Evolutionary conservation across 2,329 filamentous ascomycete species (phyloP).

Genomic region (Talaromyces pinophilus): DNA sequence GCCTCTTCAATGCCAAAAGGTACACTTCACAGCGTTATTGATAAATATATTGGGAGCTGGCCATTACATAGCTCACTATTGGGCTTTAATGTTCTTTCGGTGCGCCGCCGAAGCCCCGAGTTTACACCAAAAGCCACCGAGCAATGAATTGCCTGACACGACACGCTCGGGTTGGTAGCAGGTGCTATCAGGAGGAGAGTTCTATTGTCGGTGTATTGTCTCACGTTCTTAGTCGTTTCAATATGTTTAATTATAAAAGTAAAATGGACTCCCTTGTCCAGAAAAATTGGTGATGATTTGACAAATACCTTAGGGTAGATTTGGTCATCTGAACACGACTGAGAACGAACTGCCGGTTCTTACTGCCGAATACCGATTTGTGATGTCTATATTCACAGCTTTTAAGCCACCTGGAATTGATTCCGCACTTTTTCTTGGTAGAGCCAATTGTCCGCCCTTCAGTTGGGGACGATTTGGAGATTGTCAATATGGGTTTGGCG

Average conservation of each 20-base stretch:
- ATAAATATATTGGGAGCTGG: not conserved
- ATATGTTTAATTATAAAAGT: not conserved
- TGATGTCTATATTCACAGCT: not conserved
- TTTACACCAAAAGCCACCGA: not conserved
- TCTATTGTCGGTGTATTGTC: not conserved
- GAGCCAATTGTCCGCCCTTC: conserved; percentile 9
- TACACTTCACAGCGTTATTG: too few relatives aligned
- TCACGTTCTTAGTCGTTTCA: not conserved
- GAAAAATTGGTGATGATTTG: not conserved
- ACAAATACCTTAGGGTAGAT: not conserved
- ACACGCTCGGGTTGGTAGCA: not conserved
- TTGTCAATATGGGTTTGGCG: conserved; percentile 5
- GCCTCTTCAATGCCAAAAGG: too few relatives aligned
- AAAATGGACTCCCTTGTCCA: not conserved
- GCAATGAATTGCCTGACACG: not conserved
- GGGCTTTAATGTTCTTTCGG: not conserved
- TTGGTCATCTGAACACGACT: not conserved
- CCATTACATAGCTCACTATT: not conserved
- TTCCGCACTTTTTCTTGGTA: conserved; percentile 13
- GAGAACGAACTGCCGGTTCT: not conserved
- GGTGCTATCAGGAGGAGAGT: not conserved
- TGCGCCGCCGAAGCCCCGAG: conserved; percentile 6
- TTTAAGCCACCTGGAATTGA: conserved; percentile 14
- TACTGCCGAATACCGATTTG: not conserved
- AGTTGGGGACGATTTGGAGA: not conserved